A percentile compares a stretch with the other conserved stretches of the same genome.
phyloP scores from a whole-genome alignment of 352 stramenopile species.

The Phytopythium kandeliae region DNA sequence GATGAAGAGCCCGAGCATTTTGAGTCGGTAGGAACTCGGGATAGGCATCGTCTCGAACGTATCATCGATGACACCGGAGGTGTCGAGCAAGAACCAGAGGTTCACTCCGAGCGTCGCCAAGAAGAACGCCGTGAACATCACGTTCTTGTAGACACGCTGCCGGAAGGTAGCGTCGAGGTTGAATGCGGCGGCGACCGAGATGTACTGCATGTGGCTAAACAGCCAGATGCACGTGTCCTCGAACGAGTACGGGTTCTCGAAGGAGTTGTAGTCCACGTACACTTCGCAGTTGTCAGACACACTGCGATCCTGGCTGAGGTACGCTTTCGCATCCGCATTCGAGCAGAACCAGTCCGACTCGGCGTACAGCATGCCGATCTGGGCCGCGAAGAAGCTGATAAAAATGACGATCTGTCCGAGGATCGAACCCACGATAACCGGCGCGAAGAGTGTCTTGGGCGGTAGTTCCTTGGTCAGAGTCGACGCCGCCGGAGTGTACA shows the following conservation, averaged over 20 bases:
- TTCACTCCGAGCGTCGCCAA: slow-evolving; percentile 26
- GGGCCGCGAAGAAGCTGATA: slow-evolving; percentile 36
- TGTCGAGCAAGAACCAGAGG: slow-evolving; percentile 47
- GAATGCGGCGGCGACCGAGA: slow-evolving; percentile 46
- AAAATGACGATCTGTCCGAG: slow-evolving; percentile 40
- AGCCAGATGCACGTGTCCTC: slow-evolving; percentile 54
- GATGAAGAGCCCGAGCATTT: slow-evolving; percentile 38
- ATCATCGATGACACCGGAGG: slow-evolving; percentile 20
- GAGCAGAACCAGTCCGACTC: slow-evolving; percentile 42
- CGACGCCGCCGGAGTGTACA: slow-evolving; percentile 33
- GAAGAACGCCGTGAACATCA: slow-evolving; percentile 24
- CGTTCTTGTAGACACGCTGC: slow-evolving; percentile 40
- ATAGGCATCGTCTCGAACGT: slow-evolving; percentile 48
- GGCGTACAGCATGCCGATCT: slow-evolving; percentile 19
- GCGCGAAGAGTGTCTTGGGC: slow-evolving; percentile 42
- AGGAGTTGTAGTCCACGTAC: slow-evolving; percentile 29
- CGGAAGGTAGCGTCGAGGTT: slow-evolving; percentile 51
- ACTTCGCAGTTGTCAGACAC: slow-evolving; percentile 23
- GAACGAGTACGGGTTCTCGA: slow-evolving; percentile 30
- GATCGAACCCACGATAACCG: slow-evolving; percentile 39
- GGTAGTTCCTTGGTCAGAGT: slow-evolving; percentile 29
- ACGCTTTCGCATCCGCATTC: slow-evolving; percentile 21
- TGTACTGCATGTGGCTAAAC: slow-evolving; percentile 49
- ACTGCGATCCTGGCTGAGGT: slow-evolving; percentile 13
- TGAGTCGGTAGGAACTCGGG: slow-evolving; percentile 24